phyloP scores from a whole-genome alignment of 805 yeast species.

The Jamesozyma jinghongensis region DNA sequence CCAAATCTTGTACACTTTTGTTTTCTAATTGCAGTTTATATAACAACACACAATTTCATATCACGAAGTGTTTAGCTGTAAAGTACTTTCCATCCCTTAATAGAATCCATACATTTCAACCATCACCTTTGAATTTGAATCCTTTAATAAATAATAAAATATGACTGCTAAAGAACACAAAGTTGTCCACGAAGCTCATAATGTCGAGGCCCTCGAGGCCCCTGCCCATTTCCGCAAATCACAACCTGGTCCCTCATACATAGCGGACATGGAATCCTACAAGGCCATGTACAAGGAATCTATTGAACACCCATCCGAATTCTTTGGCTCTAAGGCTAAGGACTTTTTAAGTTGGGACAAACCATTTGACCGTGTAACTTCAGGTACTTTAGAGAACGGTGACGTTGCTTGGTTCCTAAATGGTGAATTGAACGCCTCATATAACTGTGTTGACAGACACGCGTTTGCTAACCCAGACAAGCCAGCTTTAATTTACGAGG shows the following conservation, averaged over 20 bases:
- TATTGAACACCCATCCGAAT: conserved; percentile 69
- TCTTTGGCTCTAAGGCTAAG: conserved; percentile 73
- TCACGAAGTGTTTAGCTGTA: no score
- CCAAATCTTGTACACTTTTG: no score
- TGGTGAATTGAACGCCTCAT: conserved; percentile 87
- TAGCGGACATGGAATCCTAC: conserved; percentile 61
- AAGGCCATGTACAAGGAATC: conserved; percentile 65
- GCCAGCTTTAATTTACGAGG: conserved; percentile 81
- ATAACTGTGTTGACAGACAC: conserved; percentile 93
- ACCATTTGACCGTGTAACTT: conserved; percentile 41
- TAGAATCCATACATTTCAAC: no score
- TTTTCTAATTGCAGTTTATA: no score
- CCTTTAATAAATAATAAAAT: background rate
- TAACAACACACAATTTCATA: no score
- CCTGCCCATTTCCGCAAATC: conserved; percentile 33
- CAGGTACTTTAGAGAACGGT: conserved; percentile 62
- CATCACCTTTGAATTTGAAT: no score
- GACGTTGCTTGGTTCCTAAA: conserved; percentile 90
- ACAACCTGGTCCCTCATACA: conserved; percentile 38
- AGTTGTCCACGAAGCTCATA: conserved; percentile 36
- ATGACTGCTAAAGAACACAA: conserved; percentile 24
- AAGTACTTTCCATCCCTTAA: no score
- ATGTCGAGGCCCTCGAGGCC: conserved; percentile 28
- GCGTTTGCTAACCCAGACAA: conserved; percentile 82
- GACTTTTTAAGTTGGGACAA: conserved; percentile 70